phyloP scores from a whole-genome alignment of 2,329 filamentous ascomycete genomes.

The Cryphonectria radicalis region DNA sequence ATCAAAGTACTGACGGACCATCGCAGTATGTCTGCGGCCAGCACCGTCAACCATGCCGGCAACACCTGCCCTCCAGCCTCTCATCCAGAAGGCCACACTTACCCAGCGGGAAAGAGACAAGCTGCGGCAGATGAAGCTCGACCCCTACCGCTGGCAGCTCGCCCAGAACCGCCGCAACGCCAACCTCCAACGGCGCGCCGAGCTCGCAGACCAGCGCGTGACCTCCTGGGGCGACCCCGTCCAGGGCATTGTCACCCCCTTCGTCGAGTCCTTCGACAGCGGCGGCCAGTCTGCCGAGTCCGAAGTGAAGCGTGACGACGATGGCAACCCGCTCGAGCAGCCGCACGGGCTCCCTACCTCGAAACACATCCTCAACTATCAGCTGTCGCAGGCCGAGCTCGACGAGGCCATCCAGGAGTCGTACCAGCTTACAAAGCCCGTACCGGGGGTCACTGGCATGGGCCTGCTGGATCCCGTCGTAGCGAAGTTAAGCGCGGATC shows the following conservation, averaged over 20 bases:
- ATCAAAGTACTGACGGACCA: constrained; percentile 31
- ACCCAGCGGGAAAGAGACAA: constrained; percentile 66
- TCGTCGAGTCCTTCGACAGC: constrained; percentile 79
- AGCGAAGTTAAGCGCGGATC: constrained; percentile 35
- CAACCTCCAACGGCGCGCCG: constrained; percentile 75
- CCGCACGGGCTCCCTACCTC: constrained; percentile 51
- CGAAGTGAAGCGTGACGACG: constrained; percentile 43
- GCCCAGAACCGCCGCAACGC: constrained; percentile 82
- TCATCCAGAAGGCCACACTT: constrained; percentile 68
- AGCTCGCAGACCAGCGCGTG: constrained; percentile 68
- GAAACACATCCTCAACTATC: constrained; percentile 72
- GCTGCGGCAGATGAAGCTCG: constrained; percentile 69
- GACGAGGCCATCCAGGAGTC: constrained; percentile 69
- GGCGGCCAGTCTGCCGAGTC: constrained; percentile 54
- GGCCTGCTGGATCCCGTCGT: constrained; percentile 3
- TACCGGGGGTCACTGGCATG: constrained; percentile 31
- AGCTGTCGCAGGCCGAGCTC: constrained; percentile 70
- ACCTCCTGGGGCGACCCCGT: constrained; percentile 76
- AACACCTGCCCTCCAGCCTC: constrained; percentile 57
- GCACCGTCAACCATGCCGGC: constrained; percentile 40
- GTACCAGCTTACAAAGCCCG: constrained; percentile 67
- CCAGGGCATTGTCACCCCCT: constrained; percentile 77
- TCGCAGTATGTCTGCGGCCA: constrained; percentile 64
- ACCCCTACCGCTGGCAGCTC: constrained; percentile 83
- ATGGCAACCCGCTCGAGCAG: constrained; percentile 46